These are phyloP conservation scores for Boletus subparvulus DNA, from an alignment of 768 basidiomycete species.

Conservation along the genomic window DNA sequence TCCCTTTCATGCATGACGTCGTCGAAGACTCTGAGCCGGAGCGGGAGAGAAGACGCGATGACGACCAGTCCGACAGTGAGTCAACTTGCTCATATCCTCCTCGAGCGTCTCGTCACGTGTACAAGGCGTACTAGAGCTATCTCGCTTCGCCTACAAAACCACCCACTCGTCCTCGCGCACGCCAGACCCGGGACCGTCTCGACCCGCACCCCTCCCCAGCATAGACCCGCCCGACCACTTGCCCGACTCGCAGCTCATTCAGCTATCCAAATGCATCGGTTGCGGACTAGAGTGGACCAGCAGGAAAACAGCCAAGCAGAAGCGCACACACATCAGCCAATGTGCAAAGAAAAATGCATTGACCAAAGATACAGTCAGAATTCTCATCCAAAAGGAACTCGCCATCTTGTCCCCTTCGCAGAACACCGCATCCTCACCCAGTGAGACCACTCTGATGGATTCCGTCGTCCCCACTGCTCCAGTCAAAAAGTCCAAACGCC, in stretches of 20 bases:
- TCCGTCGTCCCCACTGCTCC: conserved; percentile 47
- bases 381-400: conserved; percentile 53
- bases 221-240: conserved; percentile 34
- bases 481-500: conserved; percentile 46
- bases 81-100: too few relatives aligned
- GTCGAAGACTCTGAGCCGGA: too few relatives aligned
- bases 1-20: conserved; percentile 25
- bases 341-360: conserved; percentile 66
- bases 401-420: conserved; percentile 3
- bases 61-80: conserved; percentile 6
- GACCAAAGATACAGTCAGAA: conserved; percentile 52
- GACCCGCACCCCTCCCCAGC: background rate
- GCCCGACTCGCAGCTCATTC: conserved; percentile 46
- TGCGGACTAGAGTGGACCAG: conserved; percentile 71
- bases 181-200: background rate
- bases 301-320: conserved; percentile 60
- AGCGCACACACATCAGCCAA: conserved; percentile 61
- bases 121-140: conserved; percentile 15
- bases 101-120: background rate
- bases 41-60: background rate
- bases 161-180: background rate
- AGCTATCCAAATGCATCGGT: conserved; percentile 56
- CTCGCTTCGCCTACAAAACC: conserved; percentile 42
- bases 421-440: background rate
- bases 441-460: conserved; percentile 47